Evolutionary conservation across 192 early-diverging fungal species (phyloP), one percentile per base, ranked within the genome.

Genomic region (Coemansia sp.): DNA sequence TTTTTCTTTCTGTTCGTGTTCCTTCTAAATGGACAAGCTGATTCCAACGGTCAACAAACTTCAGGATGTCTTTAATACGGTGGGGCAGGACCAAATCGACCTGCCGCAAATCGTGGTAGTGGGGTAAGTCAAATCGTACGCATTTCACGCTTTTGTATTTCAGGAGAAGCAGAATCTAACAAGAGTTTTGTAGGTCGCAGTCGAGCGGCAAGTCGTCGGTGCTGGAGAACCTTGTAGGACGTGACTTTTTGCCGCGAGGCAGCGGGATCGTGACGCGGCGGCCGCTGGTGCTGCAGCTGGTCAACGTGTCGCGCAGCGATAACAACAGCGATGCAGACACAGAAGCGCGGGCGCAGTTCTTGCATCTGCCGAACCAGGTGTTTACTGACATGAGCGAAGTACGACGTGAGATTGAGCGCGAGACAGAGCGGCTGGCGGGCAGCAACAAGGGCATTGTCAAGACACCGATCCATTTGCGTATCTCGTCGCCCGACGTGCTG

Each of bases 201-300:
- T 90, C 89, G 19, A 88, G 87, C 59, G 98, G 98, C 58, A 99
- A 99, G 73, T 92, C 90, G 54, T 95, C 93, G n/a, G 98, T 99
- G 14, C 81, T 99, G 24, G 98, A 99, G 68, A 97, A 94, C 73
- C 88, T 99, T 66, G 96, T 98, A 16, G 94, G 96, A n/a, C 84
- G 91, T 27, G 98, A 99, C 83, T 98, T 99, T 73, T 71, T 99
- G 55, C 98, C 98, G 20, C 86, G 96, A 58, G 97, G 92, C 23
- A 90, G 83, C 69, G 92, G 92, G 22, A 88, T 93, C 59, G 90
- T 93, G 65, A 93, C 92, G 32, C 87, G 92, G 16, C 85, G 92
- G 9, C 92, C 92, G 11, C 72, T 93, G 56, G 88, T 93, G 47
- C 71, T 93, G 41, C 92, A 93, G 72, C 85, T 93, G 45, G 86